These are phyloP conservation scores for Tolypocladium ovalisporum DNA, from an alignment of 2,329 filamentous ascomycete species.

Conservation along the genomic window DNA sequence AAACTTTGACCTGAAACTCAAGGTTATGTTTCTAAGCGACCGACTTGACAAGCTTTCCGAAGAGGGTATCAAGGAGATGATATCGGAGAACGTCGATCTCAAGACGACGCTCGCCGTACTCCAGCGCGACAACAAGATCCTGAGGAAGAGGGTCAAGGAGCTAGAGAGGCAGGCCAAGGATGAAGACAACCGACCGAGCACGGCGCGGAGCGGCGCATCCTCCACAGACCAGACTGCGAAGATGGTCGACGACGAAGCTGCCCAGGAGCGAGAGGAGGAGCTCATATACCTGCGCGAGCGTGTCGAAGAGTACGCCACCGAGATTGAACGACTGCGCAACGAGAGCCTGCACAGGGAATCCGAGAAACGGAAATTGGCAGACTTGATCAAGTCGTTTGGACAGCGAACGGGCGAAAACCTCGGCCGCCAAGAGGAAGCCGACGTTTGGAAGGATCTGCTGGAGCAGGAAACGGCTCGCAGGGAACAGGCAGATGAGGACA, in stretches of 20 bases:
- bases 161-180: slow-evolving; percentile 70
- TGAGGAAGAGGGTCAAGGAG: slow-evolving; percentile 74
- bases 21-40: slow-evolving; percentile 94
- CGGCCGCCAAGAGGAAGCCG: slow-evolving; percentile 52
- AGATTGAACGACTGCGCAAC: slow-evolving; percentile 71
- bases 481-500: slow-evolving; percentile 86
- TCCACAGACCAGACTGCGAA: slow-evolving; percentile 47
- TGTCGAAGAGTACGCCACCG: slow-evolving; percentile 70
- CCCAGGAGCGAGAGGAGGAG: slow-evolving; percentile 71
- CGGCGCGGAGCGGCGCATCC: slow-evolving; percentile 43
- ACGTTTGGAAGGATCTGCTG: slow-evolving; percentile 91
- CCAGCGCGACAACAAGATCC: slow-evolving; percentile 79
- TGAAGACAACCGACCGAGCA: slow-evolving; percentile 51
- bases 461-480: slow-evolving; percentile 83
- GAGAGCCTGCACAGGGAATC: slow-evolving; percentile 71
- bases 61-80: slow-evolving; percentile 95
- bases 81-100: slow-evolving; percentile 91
- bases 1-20: slow-evolving; percentile 94
- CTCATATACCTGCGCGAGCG: slow-evolving; percentile 74
- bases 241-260: slow-evolving; percentile 47
- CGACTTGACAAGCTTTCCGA: slow-evolving; percentile 87
- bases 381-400: slow-evolving; percentile 54
- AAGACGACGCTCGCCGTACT: slow-evolving; percentile 82
- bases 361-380: slow-evolving; percentile 77
- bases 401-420: slow-evolving; percentile 38